Percentiles rank a stretch among this genome's conserved stretches.
Evolutionary conservation across 495 filamentous ascomycete species (phyloP).

Genomic region (Xylaria grammica): DNA sequence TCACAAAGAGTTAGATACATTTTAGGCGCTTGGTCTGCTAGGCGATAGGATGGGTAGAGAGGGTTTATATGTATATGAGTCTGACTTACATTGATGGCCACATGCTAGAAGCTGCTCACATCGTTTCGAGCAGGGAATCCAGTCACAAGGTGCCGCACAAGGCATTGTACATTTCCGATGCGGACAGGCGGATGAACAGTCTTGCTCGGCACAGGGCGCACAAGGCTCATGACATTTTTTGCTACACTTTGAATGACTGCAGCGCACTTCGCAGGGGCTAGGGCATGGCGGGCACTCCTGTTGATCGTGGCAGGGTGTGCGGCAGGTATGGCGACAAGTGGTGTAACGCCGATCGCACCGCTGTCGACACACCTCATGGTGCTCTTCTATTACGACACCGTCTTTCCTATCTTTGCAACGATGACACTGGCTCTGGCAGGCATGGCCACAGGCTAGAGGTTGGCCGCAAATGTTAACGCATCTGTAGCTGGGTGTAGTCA

Average conservation of each 20-base stretch:
- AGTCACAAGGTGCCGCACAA: conserved; percentile 73
- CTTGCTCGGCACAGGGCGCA: conserved; percentile 62
- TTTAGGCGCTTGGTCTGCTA: neutral
- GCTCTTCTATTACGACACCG: conserved; percentile 33
- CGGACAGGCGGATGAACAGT: conserved; percentile 62
- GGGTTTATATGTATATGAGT: neutral
- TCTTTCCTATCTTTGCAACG: conserved; percentile 50
- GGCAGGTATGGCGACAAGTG: conserved; percentile 66
- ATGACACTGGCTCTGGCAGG: conserved; percentile 58
- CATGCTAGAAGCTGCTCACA: conserved; percentile 64
- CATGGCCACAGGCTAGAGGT: conserved; percentile 63
- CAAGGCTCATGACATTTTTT: conserved; percentile 68
- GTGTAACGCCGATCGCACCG: conserved; percentile 61
- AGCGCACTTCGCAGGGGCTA: conserved; percentile 63
- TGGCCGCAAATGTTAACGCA: conserved; percentile 56
- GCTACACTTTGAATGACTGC: conserved; percentile 64
- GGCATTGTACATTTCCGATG: conserved; percentile 68
- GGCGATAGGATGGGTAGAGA: neutral
- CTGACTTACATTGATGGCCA: conserved; percentile 57
- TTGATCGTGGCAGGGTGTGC: conserved; percentile 57
- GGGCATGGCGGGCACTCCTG: conserved; percentile 60
- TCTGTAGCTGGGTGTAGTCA: conserved; percentile 40
- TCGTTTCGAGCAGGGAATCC: conserved; percentile 68
- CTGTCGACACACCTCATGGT: conserved; percentile 59
- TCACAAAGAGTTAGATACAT: conserved; percentile 2